Conservation (phyloP, 2,329 filamentous ascomycete genomes). For the Colletotrichum horii region DNA sequence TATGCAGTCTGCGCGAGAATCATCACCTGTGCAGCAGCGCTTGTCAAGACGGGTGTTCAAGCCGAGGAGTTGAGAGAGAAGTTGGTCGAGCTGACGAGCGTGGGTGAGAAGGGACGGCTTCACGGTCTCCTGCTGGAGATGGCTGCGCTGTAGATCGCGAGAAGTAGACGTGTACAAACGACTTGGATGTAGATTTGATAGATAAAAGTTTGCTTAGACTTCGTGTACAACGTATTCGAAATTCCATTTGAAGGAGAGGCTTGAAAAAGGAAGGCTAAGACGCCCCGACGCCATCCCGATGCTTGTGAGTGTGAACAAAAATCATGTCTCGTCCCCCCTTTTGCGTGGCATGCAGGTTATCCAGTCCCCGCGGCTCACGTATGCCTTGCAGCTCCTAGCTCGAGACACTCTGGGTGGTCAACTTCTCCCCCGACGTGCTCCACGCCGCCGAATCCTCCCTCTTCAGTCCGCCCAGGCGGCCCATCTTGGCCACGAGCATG, state of each 20-base stretch:
- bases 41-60: slow-evolving; percentile 24
- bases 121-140: slow-evolving; percentile 23
- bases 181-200: neutral
- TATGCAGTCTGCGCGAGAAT: slow-evolving; percentile 65
- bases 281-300: slow-evolving; percentile 10
- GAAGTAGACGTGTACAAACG: neutral
- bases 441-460: slow-evolving; percentile 41
- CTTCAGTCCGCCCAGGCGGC: slow-evolving; percentile 30
- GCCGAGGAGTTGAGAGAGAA: neutral
- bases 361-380: neutral
- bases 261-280: neutral
- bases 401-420: slow-evolving; percentile 55
- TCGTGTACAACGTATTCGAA: neutral
- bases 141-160: neutral
- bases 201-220: neutral
- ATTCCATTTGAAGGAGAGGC: neutral
- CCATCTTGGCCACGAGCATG: slow-evolving; percentile 58
- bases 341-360: neutral
- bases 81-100: neutral
- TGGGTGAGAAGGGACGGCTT: slow-evolving; percentile 8
- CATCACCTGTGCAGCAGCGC: slow-evolving; percentile 41
- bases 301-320: neutral
- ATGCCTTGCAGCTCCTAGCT: slow-evolving; percentile 62
- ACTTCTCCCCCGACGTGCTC: slow-evolving; percentile 6
- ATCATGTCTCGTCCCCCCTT: neutral